Conservation (phyloP, 306 rosid genomes). For the Begonia masoniana region DNA sequence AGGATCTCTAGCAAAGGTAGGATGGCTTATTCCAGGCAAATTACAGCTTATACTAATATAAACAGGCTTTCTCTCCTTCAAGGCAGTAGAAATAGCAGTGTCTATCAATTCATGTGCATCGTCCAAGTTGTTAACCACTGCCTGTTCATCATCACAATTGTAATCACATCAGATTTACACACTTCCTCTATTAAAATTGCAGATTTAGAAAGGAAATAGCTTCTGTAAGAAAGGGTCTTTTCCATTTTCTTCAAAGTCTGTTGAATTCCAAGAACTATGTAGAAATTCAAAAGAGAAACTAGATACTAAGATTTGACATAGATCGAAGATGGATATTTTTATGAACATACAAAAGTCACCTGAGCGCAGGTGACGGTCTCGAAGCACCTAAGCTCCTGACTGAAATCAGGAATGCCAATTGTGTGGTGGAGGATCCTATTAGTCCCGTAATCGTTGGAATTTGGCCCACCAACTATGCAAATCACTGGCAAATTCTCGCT, state of each 20-base stretch:
- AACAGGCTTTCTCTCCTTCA: constrained; percentile 85
- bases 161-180: not conserved
- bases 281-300: too few species aligned
- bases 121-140: constrained; percentile 74
- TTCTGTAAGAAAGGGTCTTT: too few species aligned
- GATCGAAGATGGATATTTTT: too few species aligned
- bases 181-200: too few species aligned
- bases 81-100: constrained; percentile 81
- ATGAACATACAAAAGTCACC: constrained; percentile 16
- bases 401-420: constrained; percentile 65
- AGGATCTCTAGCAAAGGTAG: constrained; percentile 72
- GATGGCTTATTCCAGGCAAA: constrained; percentile 52
- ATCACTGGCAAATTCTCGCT: constrained; percentile 76
- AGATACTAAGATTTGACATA: too few species aligned
- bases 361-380: constrained; percentile 62
- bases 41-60: constrained; percentile 74
- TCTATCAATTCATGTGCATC: constrained; percentile 73
- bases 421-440: constrained; percentile 81
- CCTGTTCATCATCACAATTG: constrained; percentile 23
- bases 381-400: constrained; percentile 69
- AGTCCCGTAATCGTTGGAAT: constrained; percentile 74
- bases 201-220: too few species aligned
- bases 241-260: too few species aligned
- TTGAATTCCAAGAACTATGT: too few species aligned
- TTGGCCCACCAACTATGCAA: constrained; percentile 74